These are phyloP conservation scores for Fusarium sp. DNA, from an alignment of 2,329 filamentous ascomycete genomes.

Conservation along the genomic window DNA sequence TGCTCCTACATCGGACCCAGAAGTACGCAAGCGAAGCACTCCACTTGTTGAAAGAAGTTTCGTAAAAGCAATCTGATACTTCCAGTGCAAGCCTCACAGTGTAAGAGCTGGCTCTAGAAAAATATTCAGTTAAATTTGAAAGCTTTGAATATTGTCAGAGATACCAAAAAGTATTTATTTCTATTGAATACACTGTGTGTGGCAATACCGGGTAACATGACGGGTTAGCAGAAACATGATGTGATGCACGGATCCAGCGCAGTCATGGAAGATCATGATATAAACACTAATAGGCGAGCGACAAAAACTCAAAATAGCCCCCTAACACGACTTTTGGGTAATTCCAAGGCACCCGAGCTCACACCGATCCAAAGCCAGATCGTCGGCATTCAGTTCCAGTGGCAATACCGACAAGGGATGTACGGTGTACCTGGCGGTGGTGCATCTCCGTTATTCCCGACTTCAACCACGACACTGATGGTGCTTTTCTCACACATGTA, in stretches of 20 bases:
- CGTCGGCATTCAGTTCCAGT: not conserved
- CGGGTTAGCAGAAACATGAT: not conserved
- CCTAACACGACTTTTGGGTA: not conserved
- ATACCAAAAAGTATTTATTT: fast-evolving
- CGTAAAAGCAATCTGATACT: not conserved
- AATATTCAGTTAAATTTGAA: not conserved
- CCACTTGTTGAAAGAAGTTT: not conserved
- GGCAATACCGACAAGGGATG: not conserved
- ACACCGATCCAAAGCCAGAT: constrained; percentile 1
- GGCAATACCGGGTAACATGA: not conserved
- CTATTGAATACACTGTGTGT: not conserved
- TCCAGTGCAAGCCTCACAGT: not conserved
- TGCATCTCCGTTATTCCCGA: not conserved
- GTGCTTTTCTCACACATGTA: too few relatives aligned
- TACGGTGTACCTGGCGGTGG: not conserved
- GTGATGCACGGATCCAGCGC: not conserved
- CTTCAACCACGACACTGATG: not conserved
- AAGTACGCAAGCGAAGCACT: not conserved
- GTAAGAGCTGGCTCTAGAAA: not conserved
- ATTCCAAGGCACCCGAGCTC: not conserved
- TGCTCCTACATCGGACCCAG: not conserved
- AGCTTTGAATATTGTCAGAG: fast-evolving
- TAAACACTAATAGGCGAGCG: not conserved
- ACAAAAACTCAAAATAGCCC: not conserved
- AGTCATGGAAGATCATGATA: not conserved